A percentile compares a stretch with the other conserved stretches of the same genome.
Evolutionary conservation across 1,139 yeast species (phyloP).

Genomic region (Saccharomyces hybrid): DNA sequence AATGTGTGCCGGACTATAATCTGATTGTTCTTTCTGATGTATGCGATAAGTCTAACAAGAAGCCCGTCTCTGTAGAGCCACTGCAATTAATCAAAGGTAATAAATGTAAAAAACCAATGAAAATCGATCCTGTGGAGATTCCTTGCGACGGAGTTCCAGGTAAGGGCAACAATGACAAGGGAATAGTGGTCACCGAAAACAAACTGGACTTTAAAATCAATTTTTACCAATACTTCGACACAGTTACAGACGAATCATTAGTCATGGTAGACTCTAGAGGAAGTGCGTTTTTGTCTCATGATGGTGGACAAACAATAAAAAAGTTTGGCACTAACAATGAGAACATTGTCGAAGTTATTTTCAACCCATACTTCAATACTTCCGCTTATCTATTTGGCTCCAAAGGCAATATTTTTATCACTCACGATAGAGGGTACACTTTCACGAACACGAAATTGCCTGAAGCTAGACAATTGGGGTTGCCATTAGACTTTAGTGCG

Average conservation of each 20-base stretch:
- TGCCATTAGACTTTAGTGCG: slow-evolving; percentile 50
- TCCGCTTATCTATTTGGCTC: slow-evolving; percentile 55
- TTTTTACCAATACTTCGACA: slow-evolving; percentile 33
- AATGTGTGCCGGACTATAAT: slow-evolving; percentile 49
- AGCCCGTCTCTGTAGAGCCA: slow-evolving; percentile 16
- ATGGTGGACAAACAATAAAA: slow-evolving; percentile 64
- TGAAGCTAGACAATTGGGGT: slow-evolving; percentile 35
- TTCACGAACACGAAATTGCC: slow-evolving; percentile 49
- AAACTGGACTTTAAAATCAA: slow-evolving; percentile 29
- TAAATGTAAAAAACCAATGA: slow-evolving; percentile 34
- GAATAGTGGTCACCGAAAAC: slow-evolving; percentile 26
- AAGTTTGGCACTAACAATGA: slow-evolving; percentile 38
- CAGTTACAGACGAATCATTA: slow-evolving; percentile 60
- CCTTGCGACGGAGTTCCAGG: slow-evolving; percentile 25
- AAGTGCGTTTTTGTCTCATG: slow-evolving; percentile 57
- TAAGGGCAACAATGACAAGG: slow-evolving; percentile 4
- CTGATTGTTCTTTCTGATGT: slow-evolving; percentile 29
- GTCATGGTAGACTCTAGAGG: slow-evolving; percentile 49
- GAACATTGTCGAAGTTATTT: slow-evolving; percentile 45
- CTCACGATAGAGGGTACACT: slow-evolving; percentile 60
- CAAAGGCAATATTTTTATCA: slow-evolving; percentile 43
- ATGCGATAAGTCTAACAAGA: slow-evolving; percentile 28
- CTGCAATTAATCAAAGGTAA: slow-evolving; percentile 43
- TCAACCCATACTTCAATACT: slow-evolving; percentile 57
- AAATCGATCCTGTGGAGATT: slow-evolving; percentile 24